These are phyloP conservation scores for Gastrolobium bilobum DNA, from an alignment of 306 rosid species.

Conservation along the genomic window DNA sequence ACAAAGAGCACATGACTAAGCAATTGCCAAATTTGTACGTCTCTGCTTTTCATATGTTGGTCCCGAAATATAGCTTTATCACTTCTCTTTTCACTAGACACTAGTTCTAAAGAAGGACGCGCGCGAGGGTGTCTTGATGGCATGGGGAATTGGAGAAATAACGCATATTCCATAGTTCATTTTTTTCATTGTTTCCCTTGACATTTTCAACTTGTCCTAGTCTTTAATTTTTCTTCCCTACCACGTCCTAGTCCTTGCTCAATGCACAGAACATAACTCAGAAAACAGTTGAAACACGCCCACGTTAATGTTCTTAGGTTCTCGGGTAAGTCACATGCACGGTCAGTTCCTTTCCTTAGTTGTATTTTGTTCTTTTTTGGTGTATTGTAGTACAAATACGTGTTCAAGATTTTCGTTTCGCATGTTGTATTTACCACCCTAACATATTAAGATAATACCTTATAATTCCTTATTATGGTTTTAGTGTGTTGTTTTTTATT, in stretches of 20 bases:
- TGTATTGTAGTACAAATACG: neutral
- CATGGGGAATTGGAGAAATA: neutral
- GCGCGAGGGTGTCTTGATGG: no score
- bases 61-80: slow-evolving; percentile 15
- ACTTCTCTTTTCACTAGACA: neutral
- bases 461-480: no score
- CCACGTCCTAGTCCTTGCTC: no score
- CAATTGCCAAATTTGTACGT: neutral
- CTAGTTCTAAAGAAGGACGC: neutral
- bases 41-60: slow-evolving; percentile 27
- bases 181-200: neutral
- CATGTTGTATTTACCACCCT: no score
- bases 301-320: slow-evolving; percentile 8
- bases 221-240: neutral
- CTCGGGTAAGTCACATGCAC: slow-evolving; percentile 23
- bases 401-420: no score
- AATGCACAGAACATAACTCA: neutral
- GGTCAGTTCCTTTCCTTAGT: neutral
- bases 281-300: slow-evolving; percentile 5
- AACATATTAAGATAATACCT: no score
- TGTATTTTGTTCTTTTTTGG: neutral
- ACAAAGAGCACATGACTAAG: neutral
- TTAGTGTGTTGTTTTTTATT: no score
- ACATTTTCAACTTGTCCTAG: slow-evolving; percentile 20
- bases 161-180: neutral